Conservation (phyloP, 371 early-diverging fungal species). For the Conidiobolus incongruus region DNA sequence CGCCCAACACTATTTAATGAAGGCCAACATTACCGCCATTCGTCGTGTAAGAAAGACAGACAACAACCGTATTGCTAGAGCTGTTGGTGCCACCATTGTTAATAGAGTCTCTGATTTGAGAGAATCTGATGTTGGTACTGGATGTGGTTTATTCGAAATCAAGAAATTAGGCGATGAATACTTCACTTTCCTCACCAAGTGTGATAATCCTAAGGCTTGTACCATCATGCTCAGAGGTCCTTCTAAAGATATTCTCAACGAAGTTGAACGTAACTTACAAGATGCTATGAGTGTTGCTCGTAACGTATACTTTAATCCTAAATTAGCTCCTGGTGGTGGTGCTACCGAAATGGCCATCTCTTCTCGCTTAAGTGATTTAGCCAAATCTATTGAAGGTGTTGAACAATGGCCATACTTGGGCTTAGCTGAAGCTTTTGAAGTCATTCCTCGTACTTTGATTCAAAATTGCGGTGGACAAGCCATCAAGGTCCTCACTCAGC, state of each 20-base stretch:
- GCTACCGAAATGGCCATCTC: slow-evolving; percentile 99
- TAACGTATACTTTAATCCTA: slow-evolving; percentile 89
- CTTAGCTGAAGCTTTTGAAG: slow-evolving; percentile 89
- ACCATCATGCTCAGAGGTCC: slow-evolving; percentile 96
- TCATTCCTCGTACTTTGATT: slow-evolving; percentile 94
- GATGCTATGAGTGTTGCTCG: slow-evolving; percentile 99
- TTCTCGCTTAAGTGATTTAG: slow-evolving; percentile 68
- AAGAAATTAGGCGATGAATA: slow-evolving; percentile 98
- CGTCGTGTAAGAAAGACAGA: slow-evolving; percentile 98
- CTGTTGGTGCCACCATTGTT: slow-evolving; percentile 94
- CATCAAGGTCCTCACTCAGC: slow-evolving; percentile 78
- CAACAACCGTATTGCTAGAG: slow-evolving; percentile 96
- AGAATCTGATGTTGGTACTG: slow-evolving; percentile 85
- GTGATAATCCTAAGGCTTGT: slow-evolving; percentile 96
- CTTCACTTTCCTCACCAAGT: slow-evolving; percentile 87
- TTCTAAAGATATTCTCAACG: slow-evolving; percentile 95
- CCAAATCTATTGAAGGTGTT: slow-evolving; percentile 74
- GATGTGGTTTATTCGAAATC: slow-evolving; percentile 89
- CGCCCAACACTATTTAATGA: slow-evolving; percentile 94
- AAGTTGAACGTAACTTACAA: slow-evolving; percentile 98
- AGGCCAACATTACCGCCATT: slow-evolving; percentile 95
- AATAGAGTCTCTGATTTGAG: slow-evolving; percentile 94
- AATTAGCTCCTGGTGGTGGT: slow-evolving; percentile 95
- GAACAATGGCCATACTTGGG: slow-evolving; percentile 93
- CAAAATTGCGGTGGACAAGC: slow-evolving; percentile 98